Percentiles rank a stretch among this genome's conserved stretches.
phyloP scores from a whole-genome alignment of 1,139 yeast species.

The Candida smagusa region DNA sequence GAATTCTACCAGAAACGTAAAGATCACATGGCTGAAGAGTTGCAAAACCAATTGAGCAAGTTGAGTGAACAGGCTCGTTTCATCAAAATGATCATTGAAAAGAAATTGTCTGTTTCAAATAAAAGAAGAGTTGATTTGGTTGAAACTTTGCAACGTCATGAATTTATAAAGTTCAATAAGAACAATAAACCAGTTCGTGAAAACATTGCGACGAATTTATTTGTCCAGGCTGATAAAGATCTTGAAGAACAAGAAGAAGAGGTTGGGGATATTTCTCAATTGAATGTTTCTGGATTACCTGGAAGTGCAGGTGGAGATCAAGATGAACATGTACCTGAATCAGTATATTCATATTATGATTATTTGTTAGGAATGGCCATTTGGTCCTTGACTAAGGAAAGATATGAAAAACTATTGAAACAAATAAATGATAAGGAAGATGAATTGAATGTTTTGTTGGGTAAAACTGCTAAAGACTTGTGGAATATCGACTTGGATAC shows the following conservation, averaged over 20 bases:
- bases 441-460: conserved; percentile 66
- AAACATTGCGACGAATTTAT: conserved; percentile 17
- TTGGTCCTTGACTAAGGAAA: conserved; percentile 89
- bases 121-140: conserved; percentile 66
- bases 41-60: conserved; percentile 72
- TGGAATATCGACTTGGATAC: conserved; percentile 83
- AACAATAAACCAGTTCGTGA: conserved; percentile 50
- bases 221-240: conserved; percentile 27
- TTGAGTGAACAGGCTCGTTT: conserved; percentile 85
- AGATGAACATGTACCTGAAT: conserved; percentile 36
- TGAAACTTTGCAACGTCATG: conserved; percentile 55
- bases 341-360: conserved; percentile 59
- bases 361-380: conserved; percentile 84
- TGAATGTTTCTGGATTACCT: conserved; percentile 20
- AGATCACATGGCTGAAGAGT: conserved; percentile 66
- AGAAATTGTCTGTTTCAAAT: conserved; percentile 66
- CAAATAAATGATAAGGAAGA: conserved; percentile 72
- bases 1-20: conserved; percentile 91
- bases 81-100: conserved; percentile 84
- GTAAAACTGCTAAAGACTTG: conserved; percentile 76
- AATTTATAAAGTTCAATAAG: conserved; percentile 76
- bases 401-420: conserved; percentile 72
- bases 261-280: conserved; percentile 36
- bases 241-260: conserved; percentile 36
- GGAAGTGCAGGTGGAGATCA: conserved; percentile 30